A percentile compares a stretch with the other conserved stretches of the same genome.
Evolutionary conservation across 2,329 filamentous ascomycete genomes (phyloP).

Genomic region (Cryphonectria naterciae): DNA sequence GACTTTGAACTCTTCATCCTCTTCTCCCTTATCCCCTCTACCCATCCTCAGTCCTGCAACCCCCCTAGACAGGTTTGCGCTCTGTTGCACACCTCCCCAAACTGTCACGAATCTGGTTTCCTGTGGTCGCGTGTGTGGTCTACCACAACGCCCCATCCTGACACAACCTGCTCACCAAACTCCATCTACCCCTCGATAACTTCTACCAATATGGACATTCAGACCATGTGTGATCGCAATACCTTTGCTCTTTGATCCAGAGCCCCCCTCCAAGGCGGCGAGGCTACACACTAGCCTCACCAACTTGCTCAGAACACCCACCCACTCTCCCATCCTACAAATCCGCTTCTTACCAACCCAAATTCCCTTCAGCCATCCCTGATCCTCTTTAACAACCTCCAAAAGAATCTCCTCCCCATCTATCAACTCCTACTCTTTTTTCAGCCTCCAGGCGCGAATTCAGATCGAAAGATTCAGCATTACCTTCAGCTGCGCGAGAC

Average conservation of each 20-base stretch:
- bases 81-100: neutral
- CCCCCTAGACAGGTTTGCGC: neutral
- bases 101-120: neutral
- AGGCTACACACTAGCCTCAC: constrained; percentile 16
- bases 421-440: neutral
- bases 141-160: constrained; percentile 11
- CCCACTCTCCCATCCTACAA: constrained; percentile 7
- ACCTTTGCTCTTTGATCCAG: constrained; percentile 27
- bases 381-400: neutral
- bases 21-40: neutral
- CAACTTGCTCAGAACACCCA: constrained; percentile 4
- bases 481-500: neutral
- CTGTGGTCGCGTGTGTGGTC: constrained; percentile 18
- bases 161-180: constrained; percentile 9
- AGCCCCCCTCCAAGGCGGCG: constrained; percentile 23
- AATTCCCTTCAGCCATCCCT: neutral
- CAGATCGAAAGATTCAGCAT: neutral
- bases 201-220: constrained; percentile 28
- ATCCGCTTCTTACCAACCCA: neutral
- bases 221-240: constrained; percentile 17
- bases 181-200: neutral
- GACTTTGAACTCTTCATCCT: neutral
- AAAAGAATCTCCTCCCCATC: neutral
- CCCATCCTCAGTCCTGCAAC: neutral
- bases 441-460: neutral